phyloP scores from a whole-genome alignment of 2,329 filamentous ascomycete genomes.

The Fusarium multiceps region DNA sequence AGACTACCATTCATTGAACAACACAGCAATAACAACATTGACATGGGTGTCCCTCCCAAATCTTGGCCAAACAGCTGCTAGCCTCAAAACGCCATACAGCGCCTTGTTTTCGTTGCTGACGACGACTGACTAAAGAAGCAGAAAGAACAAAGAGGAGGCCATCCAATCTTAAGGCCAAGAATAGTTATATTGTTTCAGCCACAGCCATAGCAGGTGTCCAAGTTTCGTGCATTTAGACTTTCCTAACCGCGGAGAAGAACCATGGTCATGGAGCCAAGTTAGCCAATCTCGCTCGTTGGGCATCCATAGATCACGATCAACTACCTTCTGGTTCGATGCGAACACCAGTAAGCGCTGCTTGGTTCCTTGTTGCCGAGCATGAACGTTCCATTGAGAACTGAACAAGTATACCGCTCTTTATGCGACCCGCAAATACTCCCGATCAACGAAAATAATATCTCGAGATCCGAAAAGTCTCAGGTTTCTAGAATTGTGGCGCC shows the following conservation, averaged over 20 bases:
- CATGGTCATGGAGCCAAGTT: not conserved
- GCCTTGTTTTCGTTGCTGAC: slow-evolving; percentile 44
- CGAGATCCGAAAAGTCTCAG: slow-evolving; percentile 8
- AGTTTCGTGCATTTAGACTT: slow-evolving; percentile 22
- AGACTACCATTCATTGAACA: slow-evolving; percentile 8
- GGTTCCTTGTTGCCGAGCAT: slow-evolving; percentile 3
- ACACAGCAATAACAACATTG: slow-evolving; percentile 27
- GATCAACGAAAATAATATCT: slow-evolving; percentile 13
- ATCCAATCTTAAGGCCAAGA: slow-evolving; percentile 9
- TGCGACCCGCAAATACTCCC: slow-evolving; percentile 22
- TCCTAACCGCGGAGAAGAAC: not conserved
- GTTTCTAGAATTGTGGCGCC: slow-evolving; percentile 32
- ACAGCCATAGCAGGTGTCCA: slow-evolving; percentile 9
- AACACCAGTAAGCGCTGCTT: slow-evolving; percentile 10
- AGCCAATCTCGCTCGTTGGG: slow-evolving; percentile 16
- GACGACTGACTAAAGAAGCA: slow-evolving; percentile 28
- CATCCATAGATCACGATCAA: slow-evolving; percentile 18
- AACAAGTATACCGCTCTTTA: slow-evolving; percentile 29
- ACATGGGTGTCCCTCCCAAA: slow-evolving; percentile 38
- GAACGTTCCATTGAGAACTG: not conserved
- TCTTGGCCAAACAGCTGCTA: slow-evolving; percentile 32
- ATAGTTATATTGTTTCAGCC: slow-evolving; percentile 23
- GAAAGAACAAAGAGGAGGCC: slow-evolving; percentile 19
- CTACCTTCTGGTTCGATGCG: slow-evolving; percentile 7
- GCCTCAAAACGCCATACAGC: slow-evolving; percentile 20